Conservation (phyloP, 257 asterid genomes). For the Fraxinus quadrangulata region DNA sequence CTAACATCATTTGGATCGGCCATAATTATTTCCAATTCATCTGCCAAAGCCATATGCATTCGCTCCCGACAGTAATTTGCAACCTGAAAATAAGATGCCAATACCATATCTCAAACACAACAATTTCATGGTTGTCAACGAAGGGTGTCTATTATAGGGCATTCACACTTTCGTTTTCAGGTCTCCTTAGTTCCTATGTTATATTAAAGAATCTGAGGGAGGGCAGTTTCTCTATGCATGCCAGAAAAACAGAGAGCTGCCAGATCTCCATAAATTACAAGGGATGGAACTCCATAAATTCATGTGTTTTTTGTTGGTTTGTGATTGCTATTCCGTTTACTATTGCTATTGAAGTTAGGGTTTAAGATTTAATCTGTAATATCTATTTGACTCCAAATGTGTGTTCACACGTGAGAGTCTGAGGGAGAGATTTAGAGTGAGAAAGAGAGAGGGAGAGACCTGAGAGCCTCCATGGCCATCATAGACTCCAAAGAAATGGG, state of each 20-base stretch:
- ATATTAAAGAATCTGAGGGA: not conserved
- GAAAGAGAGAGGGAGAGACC: slow-evolving; percentile 40
- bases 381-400: not conserved
- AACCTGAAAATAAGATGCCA: slow-evolving; percentile 50
- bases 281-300: not conserved
- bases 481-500: slow-evolving; percentile 93
- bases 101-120: not conserved
- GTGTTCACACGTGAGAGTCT: not conserved
- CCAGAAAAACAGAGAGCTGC: not conserved
- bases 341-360: not conserved
- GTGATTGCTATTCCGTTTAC: not conserved
- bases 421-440: not conserved
- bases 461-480: slow-evolving; percentile 99
- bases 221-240: not conserved
- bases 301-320: not conserved
- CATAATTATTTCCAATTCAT: slow-evolving; percentile 60
- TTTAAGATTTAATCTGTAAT: not conserved
- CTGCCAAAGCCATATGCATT: slow-evolving; percentile 63
- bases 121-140: not conserved
- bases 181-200: not conserved
- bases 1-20: slow-evolving; percentile 30
- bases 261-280: not conserved
- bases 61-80: slow-evolving; percentile 87
- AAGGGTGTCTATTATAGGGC: not conserved
- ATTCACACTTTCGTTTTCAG: not conserved